Percentiles rank a stretch among this genome's conserved stretches.
Evolutionary conservation across 2,329 filamentous ascomycete species (phyloP).

Genomic region (Xylaria digitata): DNA sequence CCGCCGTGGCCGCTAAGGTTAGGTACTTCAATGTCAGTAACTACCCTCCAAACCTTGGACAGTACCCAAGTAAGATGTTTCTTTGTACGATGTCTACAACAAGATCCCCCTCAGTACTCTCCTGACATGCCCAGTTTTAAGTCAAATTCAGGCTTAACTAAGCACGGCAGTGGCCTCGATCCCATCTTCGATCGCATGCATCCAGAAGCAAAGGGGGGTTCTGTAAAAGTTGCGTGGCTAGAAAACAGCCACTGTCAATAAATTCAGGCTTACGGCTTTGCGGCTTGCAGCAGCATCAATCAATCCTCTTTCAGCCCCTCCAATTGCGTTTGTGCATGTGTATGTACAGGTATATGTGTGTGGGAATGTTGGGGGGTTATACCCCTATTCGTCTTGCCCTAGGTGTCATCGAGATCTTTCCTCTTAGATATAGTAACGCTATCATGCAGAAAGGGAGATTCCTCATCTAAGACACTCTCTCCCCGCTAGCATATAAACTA

Average conservation of each 20-base stretch:
- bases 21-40: no score
- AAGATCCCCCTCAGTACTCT: conserved; percentile 2
- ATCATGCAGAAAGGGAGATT: neutral
- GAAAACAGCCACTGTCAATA: neutral
- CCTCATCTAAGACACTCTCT: no score
- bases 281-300: no score
- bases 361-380: no score
- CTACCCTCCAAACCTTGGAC: no score
- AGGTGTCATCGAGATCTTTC: neutral
- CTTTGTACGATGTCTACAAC: neutral
- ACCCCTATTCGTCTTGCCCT: neutral
- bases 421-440: neutral
- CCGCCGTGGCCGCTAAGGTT: conserved; percentile 18
- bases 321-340: no score
- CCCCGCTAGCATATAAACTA: neutral
- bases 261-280: neutral
- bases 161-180: conserved; percentile 1
- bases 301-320: no score
- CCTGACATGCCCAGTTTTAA: neutral
- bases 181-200: conserved; percentile 21
- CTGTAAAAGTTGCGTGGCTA: neutral
- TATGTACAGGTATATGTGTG: no score
- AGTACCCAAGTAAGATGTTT: no score
- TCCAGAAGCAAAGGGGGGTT: neutral
- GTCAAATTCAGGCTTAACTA: neutral